Evolutionary conservation across 1,284 basidiomycete species (phyloP).

Genomic region (Neonothopanus nambi): DNA sequence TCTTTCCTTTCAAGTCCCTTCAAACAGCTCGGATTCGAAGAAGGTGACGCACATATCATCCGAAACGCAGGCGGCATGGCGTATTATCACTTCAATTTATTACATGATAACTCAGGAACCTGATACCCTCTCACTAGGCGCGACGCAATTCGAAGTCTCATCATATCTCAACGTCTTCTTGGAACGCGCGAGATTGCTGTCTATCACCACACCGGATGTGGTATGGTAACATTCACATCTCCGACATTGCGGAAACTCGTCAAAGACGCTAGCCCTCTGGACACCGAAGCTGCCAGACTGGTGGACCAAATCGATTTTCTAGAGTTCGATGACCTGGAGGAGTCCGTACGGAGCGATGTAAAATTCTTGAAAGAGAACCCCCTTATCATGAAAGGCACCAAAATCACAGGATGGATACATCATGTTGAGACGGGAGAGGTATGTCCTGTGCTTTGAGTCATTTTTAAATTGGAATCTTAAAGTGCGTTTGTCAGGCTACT

Average conservation of each 20-base stretch:
- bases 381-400: slow-evolving; percentile 53
- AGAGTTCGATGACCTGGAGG: slow-evolving; percentile 53
- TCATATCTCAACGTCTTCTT: slow-evolving; percentile 67
- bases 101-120: neutral
- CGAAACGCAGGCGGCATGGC: slow-evolving; percentile 66
- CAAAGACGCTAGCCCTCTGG: slow-evolving; percentile 44
- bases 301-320: slow-evolving; percentile 60
- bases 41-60: slow-evolving; percentile 71
- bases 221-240: slow-evolving; percentile 63
- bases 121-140: neutral
- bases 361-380: slow-evolving; percentile 54
- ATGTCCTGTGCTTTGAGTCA: slow-evolving; percentile 3
- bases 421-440: slow-evolving; percentile 64
- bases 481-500: neutral
- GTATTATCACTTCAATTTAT: slow-evolving; percentile 33
- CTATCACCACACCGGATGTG: slow-evolving; percentile 69
- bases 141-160: slow-evolving; percentile 63
- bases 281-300: slow-evolving; percentile 32
- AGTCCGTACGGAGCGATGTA: slow-evolving; percentile 58
- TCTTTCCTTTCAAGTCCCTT: slow-evolving; percentile 43
- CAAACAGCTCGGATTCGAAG: slow-evolving; percentile 56
- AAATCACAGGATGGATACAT: slow-evolving; percentile 66
- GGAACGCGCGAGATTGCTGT: slow-evolving; percentile 69
- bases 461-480: neutral
- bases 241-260: slow-evolving; percentile 48